A percentile compares a stretch with the other conserved stretches of the same genome.
These are phyloP conservation scores for Triangularia verruculosa DNA, from an alignment of 2,329 filamentous ascomycete species.

Conservation along the genomic window DNA sequence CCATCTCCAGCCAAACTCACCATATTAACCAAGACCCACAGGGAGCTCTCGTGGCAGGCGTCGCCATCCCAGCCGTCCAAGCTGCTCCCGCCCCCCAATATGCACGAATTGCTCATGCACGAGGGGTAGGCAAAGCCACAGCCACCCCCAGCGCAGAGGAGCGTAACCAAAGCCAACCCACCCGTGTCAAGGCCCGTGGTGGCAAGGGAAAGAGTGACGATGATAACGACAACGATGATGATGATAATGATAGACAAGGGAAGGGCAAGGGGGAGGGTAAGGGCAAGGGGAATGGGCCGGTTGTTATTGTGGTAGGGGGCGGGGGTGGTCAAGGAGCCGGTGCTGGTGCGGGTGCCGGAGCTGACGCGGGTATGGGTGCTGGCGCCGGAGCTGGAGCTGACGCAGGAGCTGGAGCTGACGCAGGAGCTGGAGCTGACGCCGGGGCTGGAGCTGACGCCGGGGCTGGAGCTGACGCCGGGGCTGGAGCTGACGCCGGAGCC, in stretches of 20 bases:
- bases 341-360: not conserved
- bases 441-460: not conserved
- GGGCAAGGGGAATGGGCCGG: not conserved
- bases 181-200: not conserved
- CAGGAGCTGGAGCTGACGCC: not conserved
- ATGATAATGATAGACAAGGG: not conserved
- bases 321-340: not conserved
- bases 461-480: not conserved
- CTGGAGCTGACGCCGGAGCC: not conserved
- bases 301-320: not conserved
- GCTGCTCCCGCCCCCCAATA: not conserved
- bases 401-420: not conserved
- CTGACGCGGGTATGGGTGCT: too few relatives aligned
- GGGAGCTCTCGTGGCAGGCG: slow-evolving; percentile 2
- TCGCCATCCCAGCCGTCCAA: not conserved
- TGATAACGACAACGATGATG: not conserved
- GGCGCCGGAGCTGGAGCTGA: not conserved
- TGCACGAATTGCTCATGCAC: not conserved
- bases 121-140: not conserved
- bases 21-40: too few relatives aligned
- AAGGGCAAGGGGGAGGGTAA: not conserved
- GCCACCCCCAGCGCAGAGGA: not conserved
- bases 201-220: not conserved
- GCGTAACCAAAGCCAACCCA: not conserved
- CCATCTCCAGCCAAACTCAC: not conserved